Conservation (phyloP, 768 basidiomycete genomes). For the Mycena haematopus region DNA sequence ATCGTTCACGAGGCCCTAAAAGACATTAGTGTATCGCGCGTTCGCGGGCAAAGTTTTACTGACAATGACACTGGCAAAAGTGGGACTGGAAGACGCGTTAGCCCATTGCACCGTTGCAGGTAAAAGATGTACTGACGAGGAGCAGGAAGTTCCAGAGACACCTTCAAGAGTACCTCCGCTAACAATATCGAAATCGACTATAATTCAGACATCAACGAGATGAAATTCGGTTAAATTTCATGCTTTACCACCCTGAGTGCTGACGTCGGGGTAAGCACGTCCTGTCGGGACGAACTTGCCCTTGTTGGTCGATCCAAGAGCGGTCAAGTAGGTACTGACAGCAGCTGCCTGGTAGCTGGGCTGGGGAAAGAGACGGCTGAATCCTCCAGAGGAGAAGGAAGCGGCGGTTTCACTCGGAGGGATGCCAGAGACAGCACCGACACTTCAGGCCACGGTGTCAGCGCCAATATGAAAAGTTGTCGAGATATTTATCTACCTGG, state of each 20-base stretch:
- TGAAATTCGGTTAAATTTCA: background rate
- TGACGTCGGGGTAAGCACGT: slow-evolving; percentile 41
- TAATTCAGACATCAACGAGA: background rate
- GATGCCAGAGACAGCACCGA: too few relatives aligned
- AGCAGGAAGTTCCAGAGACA: slow-evolving; percentile 27
- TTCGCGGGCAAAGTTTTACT: background rate
- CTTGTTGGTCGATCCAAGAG: slow-evolving; percentile 31
- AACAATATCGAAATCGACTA: slow-evolving; percentile 22
- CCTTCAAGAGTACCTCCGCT: background rate
- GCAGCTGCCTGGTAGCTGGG: slow-evolving; percentile 30
- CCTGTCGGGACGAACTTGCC: slow-evolving; percentile 42
- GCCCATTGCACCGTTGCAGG: background rate
- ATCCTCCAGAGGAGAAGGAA: slow-evolving; percentile 25
- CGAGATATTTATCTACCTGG: too few relatives aligned
- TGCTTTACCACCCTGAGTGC: slow-evolving; percentile 15
- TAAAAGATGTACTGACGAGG: too few relatives aligned
- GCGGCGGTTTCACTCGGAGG: too few relatives aligned
- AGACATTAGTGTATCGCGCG: slow-evolving; percentile 2
- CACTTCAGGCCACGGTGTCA: too few relatives aligned
- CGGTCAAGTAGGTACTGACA: slow-evolving; percentile 36
- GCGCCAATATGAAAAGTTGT: too few relatives aligned
- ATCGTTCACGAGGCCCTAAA: slow-evolving; percentile 55
- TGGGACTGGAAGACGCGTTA: slow-evolving; percentile 34
- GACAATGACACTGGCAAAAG: slow-evolving; percentile 51
- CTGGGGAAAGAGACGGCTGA: slow-evolving; percentile 10